Evolutionary conservation across 2,329 filamentous ascomycete species (phyloP), one percentile per base, ranked within the genome.

Genomic region (Orbilia brochopaga): DNA sequence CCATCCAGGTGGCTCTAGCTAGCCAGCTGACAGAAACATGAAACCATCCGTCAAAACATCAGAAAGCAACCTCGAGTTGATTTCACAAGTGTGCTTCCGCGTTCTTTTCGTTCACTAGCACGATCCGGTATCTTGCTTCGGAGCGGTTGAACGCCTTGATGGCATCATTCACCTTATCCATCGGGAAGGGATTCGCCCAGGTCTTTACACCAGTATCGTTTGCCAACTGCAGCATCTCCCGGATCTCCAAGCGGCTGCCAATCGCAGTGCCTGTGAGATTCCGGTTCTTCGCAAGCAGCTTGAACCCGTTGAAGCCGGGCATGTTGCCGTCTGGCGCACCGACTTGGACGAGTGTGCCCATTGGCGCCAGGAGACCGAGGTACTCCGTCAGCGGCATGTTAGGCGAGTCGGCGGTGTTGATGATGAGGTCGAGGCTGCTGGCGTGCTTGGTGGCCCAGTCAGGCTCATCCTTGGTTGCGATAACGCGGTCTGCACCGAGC

Each of bases 331-430:
- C 88, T 0, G 88, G 88, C 0, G 84, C 84, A 27, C 88, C 88
- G 54, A 91, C 83, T 78, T 89, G 86, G 64, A 89, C 83, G 75
- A 89, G 86, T 13, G 81, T 82, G 3, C 88, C 88, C 54, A 85
- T 83, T 15, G 82, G 79, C 67, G 83, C 82, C 35, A 90, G 80
- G 7, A 91, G 81, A 13, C 79, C 76, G 63, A 91, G 80, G 78
- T 90, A 90, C 52, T 84, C 79, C 56, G 79, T 78, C 23, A 90
- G 77, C 0, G 87, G 87, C 86, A 90, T 88, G 15, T 84, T 81
- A 1, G 82, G 80, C 5, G 79, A 81, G 1, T 83, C 85, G 13
- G 86, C 83, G 0, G 86, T 88, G 62, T 80, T 84, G 69, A 88
- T 79, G 76, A 88, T 86, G 10, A 88, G 78, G 76, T 88, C 85